Evolutionary conservation across 2,329 filamentous ascomycete genomes (phyloP), one percentile per base, ranked within the genome.

Genomic region (Nemania sp.): DNA sequence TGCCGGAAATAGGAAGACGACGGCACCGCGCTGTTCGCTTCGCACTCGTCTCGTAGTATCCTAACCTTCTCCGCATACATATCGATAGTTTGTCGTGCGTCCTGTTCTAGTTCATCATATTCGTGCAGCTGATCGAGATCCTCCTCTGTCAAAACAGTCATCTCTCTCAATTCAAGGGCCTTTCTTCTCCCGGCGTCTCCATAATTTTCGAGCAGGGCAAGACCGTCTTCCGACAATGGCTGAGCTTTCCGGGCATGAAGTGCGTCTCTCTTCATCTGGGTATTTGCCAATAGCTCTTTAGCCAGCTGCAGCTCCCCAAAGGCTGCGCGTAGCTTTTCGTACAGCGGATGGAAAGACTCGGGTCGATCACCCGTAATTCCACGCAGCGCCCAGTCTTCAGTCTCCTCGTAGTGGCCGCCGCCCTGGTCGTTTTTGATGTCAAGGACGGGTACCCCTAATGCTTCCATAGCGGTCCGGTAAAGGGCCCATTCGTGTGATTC

Each of bases 341-440:
- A 84, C 2, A 80, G 70, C 2, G 82, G 82, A 61, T 84, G 81
- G 1, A 78, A 68, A 40, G 79, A 78, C 55, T 79, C 76, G 1
- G 68, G 63, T 4, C 71, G 68, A 20, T 73, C 71, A 48, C 67
- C 70, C n/a, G 65, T 67, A 45, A 74, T 74, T 10, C 72, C 72
- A 45, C 64, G 65, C 21, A 74, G 59, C 35, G 54, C 57, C 11
- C 64, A 65, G 40, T 68, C 62, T 39, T 67, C 63, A 9, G 64
- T 65, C 21, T 65, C 49, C 13, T 65, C 60, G 17, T 65, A 64
- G 50, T 54, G 49, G 29, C 15, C 57, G 29, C 15, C 57, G 15
- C 69, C 64, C 50, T 51, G 25, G 29, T 67, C 60, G 47, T 39
- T n/a, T n/a, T n/a, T 47, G n/a, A 60, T 60, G 32, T 63, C 50